A percentile compares a stretch with the other conserved stretches of the same genome.
Conservation (phyloP, 306 rosid genomes). For the Cicer cuneatum region DNA sequence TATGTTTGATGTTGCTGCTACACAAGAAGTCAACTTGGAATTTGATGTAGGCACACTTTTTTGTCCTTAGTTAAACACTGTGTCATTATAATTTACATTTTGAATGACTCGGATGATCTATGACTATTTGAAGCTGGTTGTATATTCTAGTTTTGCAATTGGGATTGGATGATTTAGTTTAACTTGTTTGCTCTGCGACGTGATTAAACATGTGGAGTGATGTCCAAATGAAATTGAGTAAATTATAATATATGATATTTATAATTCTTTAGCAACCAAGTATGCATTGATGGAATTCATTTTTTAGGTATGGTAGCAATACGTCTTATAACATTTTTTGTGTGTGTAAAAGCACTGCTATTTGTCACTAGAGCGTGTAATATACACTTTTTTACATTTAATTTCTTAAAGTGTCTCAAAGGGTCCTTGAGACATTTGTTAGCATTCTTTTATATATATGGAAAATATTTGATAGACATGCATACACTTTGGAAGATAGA, state of each 20-base stretch:
- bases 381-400: too few species aligned
- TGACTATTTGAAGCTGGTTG: conserved; percentile 1
- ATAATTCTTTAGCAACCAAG: neutral
- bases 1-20: conserved; percentile 2
- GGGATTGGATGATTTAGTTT: neutral
- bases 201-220: neutral
- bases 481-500: too few species aligned
- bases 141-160: conserved; percentile 16
- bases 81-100: neutral
- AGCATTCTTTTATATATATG: too few species aligned
- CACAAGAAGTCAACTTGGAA: neutral
- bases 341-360: neutral
- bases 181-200: neutral
- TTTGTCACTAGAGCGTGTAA: neutral
- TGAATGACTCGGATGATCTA: neutral
- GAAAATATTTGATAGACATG: too few species aligned
- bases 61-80: neutral
- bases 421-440: too few species aligned
- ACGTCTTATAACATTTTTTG: neutral
- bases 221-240: neutral
- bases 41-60: conserved; percentile 7
- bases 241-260: neutral
- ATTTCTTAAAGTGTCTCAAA: too few species aligned
- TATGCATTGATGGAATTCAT: neutral
- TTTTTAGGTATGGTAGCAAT: neutral